Evolutionary conservation across 1,139 yeast species (phyloP).

Genomic region (Torulaspora globosa): DNA sequence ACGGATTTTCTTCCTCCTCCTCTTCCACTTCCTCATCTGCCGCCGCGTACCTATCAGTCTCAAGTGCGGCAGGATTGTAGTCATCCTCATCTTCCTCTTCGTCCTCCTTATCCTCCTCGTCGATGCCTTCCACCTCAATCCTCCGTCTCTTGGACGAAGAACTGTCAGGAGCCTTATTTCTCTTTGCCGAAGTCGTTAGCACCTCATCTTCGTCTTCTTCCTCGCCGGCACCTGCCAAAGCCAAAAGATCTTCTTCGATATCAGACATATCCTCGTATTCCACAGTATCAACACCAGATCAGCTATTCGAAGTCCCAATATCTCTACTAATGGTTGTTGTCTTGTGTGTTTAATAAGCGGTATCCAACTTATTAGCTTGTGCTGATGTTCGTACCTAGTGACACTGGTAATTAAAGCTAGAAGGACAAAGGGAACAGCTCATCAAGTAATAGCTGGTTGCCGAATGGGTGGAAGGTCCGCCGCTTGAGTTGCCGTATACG

Average conservation of each 20-base stretch:
- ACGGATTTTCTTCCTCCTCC: constrained; percentile 55
- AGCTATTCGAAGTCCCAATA: background rate
- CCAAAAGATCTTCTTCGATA: constrained; percentile 85
- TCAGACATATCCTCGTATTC: constrained; percentile 43
- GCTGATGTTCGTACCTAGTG: background rate
- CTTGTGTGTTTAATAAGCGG: background rate
- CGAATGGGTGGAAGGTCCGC: background rate
- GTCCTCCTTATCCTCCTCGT: constrained; percentile 37
- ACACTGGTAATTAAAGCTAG: background rate
- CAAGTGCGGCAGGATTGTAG: constrained; percentile 33
- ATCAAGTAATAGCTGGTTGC: background rate
- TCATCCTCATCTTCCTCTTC: constrained; percentile 37
- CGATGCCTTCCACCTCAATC: constrained; percentile 37
- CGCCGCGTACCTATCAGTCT: constrained; percentile 13
- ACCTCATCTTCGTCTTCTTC: constrained; percentile 39
- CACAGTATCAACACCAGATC: background rate
- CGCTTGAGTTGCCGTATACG: background rate
- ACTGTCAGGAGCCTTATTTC: constrained; percentile 28
- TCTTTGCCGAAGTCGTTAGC: constrained; percentile 28
- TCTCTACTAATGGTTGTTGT: background rate
- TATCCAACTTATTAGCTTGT: background rate
- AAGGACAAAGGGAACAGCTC: constrained; percentile 1
- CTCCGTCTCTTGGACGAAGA: constrained; percentile 31
- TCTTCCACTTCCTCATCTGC: constrained; percentile 29
- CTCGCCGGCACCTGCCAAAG: constrained; percentile 74